Evolutionary conservation across 1,139 yeast genomes (phyloP).

Genomic region (Protomyces macrosporus): DNA sequence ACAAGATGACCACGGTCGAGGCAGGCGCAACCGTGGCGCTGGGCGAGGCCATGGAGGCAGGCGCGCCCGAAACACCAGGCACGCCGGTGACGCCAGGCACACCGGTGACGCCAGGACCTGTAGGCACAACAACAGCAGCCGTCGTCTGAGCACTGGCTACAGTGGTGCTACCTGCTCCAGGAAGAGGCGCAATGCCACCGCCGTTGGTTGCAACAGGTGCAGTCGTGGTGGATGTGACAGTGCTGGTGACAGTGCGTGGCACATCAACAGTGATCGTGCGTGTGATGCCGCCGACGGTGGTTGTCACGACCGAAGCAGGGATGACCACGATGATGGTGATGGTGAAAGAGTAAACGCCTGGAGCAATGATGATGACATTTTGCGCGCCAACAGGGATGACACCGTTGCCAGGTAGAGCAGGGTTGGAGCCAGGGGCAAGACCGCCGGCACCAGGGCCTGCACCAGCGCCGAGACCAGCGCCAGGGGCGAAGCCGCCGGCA

Average conservation of each 20-base stretch:
- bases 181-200: background rate
- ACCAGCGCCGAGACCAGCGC: background rate
- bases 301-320: constrained; percentile 14
- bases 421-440: background rate
- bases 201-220: background rate
- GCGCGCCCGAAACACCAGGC: background rate
- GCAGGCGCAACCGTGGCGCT: background rate
- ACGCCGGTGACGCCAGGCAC: too few relatives aligned
- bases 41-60: too few relatives aligned
- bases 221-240: constrained; percentile 21
- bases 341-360: constrained; percentile 7
- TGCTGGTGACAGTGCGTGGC: constrained; percentile 16
- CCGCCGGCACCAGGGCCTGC: background rate
- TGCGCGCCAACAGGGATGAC: background rate
- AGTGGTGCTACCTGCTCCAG: background rate
- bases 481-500: background rate
- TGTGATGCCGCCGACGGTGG: constrained; percentile 10
- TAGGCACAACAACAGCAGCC: background rate
- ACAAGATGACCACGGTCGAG: background rate
- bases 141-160: background rate
- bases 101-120: background rate
- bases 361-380: background rate
- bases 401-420: background rate
- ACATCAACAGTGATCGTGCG: constrained; percentile 13
- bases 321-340: constrained; percentile 12